Conservation (phyloP, 768 basidiomycete genomes). For the Roridomyces roridus region DNA sequence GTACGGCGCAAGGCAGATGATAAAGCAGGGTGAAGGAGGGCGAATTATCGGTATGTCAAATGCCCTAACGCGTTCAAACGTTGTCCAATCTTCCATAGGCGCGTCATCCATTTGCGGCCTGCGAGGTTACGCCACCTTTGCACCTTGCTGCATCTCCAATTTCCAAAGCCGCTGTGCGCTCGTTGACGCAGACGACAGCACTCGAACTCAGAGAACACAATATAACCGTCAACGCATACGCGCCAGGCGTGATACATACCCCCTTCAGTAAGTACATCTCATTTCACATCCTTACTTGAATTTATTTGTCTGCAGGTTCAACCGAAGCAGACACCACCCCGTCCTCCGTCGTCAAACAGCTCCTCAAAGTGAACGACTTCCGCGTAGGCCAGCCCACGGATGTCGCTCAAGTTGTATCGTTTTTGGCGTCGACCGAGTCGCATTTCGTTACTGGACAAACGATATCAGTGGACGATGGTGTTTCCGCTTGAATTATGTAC, state of each 20-base stretch:
- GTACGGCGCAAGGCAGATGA: conserved; percentile 49
- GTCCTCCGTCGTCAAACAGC: neutral
- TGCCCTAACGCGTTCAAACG: conserved; percentile 18
- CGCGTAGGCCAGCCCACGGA: conserved; percentile 17
- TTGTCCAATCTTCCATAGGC: neutral
- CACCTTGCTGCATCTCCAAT: conserved; percentile 38
- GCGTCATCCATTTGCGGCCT: neutral
- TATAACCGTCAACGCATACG: conserved; percentile 43
- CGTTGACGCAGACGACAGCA: conserved; percentile 39
- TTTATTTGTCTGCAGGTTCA: neutral
- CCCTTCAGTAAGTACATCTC: conserved; percentile 31
- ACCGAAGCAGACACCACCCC: neutral
- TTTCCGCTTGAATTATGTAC: no score
- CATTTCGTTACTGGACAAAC: conserved; percentile 27
- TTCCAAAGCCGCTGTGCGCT: conserved; percentile 48
- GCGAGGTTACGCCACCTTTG: conserved; percentile 16
- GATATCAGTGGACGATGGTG: no score
- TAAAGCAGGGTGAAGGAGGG: conserved; percentile 47
- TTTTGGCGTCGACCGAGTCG: conserved; percentile 32
- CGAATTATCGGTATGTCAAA: conserved; percentile 46
- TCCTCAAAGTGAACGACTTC: conserved; percentile 3
- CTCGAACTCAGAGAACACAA: conserved; percentile 31
- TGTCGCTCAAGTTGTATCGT: conserved; percentile 28
- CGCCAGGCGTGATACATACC: conserved; percentile 35
- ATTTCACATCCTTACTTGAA: no score